Percentiles rank a stretch among this genome's conserved stretches.
Conservation (phyloP, 306 rosid species). For the Lathyrus oleraceus region DNA sequence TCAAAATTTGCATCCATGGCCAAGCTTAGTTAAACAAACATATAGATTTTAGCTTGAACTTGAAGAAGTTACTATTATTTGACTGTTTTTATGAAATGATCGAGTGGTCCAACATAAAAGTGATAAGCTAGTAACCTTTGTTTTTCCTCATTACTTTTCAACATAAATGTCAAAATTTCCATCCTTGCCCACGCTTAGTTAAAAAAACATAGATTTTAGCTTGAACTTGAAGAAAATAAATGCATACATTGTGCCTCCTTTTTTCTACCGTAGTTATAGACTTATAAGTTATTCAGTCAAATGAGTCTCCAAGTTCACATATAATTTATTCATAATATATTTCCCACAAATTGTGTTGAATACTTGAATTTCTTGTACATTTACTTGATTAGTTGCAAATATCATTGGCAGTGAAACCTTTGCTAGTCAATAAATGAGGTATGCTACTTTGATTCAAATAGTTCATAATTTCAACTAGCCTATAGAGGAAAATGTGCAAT, state of each 20-base stretch:
- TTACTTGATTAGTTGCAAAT: constrained; percentile 2
- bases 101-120: constrained; percentile 24
- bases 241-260: background rate
- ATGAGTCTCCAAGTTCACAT: constrained; percentile 9
- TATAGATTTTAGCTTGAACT: background rate
- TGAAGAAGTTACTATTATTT: constrained; percentile 16
- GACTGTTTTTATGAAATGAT: constrained; percentile 7
- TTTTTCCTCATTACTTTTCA: constrained; percentile 18
- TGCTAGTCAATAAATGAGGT: constrained; percentile 2
- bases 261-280: background rate
- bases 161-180: constrained; percentile 5
- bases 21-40: background rate
- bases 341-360: background rate
- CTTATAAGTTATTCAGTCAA: background rate
- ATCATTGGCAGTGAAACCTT: background rate
- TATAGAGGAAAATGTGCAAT: background rate
- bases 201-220: constrained; percentile 2
- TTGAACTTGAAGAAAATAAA: constrained; percentile 8
- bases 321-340: constrained; percentile 2
- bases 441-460: constrained; percentile 14
- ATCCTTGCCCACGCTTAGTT: background rate
- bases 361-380: constrained; percentile 14
- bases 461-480: constrained; percentile 10
- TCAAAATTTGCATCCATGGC: constrained; percentile 3
- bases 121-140: constrained; percentile 10